Conservation (phyloP, 2,329 filamentous ascomycete genomes). For the Verticillium albo-atrum region DNA sequence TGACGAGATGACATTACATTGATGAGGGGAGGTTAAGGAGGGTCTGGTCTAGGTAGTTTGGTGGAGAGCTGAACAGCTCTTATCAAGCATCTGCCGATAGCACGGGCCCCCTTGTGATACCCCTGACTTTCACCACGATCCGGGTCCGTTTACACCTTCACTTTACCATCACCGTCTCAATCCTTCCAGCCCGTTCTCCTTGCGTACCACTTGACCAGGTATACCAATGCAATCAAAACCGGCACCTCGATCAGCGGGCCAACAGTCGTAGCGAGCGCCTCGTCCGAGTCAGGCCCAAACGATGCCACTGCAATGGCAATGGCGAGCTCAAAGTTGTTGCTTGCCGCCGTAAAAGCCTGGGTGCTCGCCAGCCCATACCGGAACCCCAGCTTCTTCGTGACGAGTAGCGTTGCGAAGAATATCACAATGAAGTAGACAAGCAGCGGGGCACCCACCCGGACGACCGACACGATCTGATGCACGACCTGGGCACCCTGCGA, state of each 20-base stretch:
- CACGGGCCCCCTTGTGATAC: neutral
- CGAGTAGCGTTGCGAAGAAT: slow-evolving; percentile 64
- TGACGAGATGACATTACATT: neutral
- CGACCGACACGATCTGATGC: slow-evolving; percentile 76
- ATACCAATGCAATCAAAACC: slow-evolving; percentile 72
- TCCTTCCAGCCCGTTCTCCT: neutral
- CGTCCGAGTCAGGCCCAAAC: slow-evolving; percentile 71
- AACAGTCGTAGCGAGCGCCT: slow-evolving; percentile 78
- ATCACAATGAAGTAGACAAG: slow-evolving; percentile 76
- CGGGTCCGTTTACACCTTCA: no score
- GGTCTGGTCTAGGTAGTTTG: neutral
- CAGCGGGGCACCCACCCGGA: slow-evolving; percentile 76
- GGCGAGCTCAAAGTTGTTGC: slow-evolving; percentile 90
- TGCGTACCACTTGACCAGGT: slow-evolving; percentile 54
- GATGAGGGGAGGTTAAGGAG: neutral
- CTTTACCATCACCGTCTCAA: neutral
- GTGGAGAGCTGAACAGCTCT: neutral
- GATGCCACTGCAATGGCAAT: slow-evolving; percentile 84
- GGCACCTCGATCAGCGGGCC: slow-evolving; percentile 85
- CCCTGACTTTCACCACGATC: neutral
- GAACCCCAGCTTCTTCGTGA: slow-evolving; percentile 64
- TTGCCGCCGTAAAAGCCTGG: slow-evolving; percentile 84
- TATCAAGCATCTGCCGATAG: neutral
- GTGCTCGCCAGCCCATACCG: slow-evolving; percentile 67
- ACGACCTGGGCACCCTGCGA: slow-evolving; percentile 74